Conservation (phyloP, 306 rosid genomes). For the Cucurbita moschata region DNA sequence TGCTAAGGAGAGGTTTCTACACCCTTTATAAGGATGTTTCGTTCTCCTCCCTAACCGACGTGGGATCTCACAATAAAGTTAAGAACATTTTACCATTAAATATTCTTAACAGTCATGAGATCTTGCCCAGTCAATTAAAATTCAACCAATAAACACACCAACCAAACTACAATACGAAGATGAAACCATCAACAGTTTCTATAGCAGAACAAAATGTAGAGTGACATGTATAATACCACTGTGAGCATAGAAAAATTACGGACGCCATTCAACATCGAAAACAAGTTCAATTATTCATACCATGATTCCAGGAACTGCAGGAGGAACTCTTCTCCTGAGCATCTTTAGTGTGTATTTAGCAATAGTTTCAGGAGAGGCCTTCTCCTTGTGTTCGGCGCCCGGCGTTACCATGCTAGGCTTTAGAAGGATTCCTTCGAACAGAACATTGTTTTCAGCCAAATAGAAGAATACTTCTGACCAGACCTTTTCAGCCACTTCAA, state of each 20-base stretch:
- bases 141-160: background rate
- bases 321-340: slow-evolving; percentile 93
- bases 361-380: slow-evolving; percentile 76
- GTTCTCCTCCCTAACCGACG: too few relatives aligned
- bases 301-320: slow-evolving; percentile 98
- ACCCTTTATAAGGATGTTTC: too few relatives aligned
- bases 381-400: slow-evolving; percentile 90
- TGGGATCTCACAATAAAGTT: too few relatives aligned
- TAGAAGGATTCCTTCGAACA: slow-evolving; percentile 91
- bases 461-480: slow-evolving; percentile 94
- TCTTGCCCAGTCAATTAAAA: background rate
- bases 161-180: background rate
- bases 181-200: background rate
- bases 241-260: background rate
- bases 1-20: too few relatives aligned
- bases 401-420: slow-evolving; percentile 99
- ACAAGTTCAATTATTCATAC: slow-evolving; percentile 23
- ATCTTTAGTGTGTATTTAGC: slow-evolving; percentile 64
- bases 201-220: background rate
- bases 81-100: background rate
- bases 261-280: background rate
- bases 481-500: slow-evolving; percentile 96
- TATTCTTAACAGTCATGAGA: background rate
- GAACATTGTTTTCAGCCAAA: slow-evolving; percentile 85
- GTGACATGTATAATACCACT: background rate